phyloP scores from a whole-genome alignment of 1,139 yeast species.

The Sugiyamaella neomexicana region DNA sequence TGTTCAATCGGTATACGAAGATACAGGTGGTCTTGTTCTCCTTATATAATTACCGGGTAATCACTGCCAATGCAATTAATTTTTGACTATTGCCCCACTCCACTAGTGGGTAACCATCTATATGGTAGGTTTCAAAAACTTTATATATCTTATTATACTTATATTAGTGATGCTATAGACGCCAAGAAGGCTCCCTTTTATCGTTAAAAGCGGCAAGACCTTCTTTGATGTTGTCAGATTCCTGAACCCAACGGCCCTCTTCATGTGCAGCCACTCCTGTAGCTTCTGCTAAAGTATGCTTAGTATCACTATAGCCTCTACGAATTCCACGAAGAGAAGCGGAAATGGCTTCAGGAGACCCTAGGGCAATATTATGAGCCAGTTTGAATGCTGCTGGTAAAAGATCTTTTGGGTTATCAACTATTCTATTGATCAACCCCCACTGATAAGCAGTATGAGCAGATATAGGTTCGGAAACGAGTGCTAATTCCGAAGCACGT shows the following conservation, averaged over 20 bases:
- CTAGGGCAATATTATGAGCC: slow-evolving; percentile 31
- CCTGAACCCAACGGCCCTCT: slow-evolving; percentile 25
- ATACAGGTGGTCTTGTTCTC: too few species aligned
- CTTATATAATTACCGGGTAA: too few species aligned
- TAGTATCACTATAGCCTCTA: slow-evolving; percentile 33
- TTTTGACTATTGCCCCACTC: too few species aligned
- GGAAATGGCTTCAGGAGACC: slow-evolving; percentile 37
- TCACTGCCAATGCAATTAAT: too few species aligned
- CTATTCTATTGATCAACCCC: slow-evolving; percentile 37
- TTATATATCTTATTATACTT: background rate
- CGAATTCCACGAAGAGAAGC: slow-evolving; percentile 35
- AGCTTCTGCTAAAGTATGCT: slow-evolving; percentile 28
- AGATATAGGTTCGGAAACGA: slow-evolving; percentile 37
- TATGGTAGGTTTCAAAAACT: too few species aligned
- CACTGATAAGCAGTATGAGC: slow-evolving; percentile 34
- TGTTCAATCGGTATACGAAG: too few species aligned
- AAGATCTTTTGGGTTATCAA: slow-evolving; percentile 30
- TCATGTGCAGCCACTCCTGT: slow-evolving; percentile 25
- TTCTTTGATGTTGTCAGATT: slow-evolving; percentile 30
- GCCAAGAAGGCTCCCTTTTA: slow-evolving; percentile 36
- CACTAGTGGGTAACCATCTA: too few species aligned
- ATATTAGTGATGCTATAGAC: slow-evolving; percentile 4
- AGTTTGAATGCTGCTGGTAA: slow-evolving; percentile 33
- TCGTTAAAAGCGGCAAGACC: slow-evolving; percentile 34
- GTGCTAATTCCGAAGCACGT: slow-evolving; percentile 37